Evolutionary conservation across 2,329 filamentous ascomycete genomes (phyloP).

Genomic region (Verticillium nubilum): DNA sequence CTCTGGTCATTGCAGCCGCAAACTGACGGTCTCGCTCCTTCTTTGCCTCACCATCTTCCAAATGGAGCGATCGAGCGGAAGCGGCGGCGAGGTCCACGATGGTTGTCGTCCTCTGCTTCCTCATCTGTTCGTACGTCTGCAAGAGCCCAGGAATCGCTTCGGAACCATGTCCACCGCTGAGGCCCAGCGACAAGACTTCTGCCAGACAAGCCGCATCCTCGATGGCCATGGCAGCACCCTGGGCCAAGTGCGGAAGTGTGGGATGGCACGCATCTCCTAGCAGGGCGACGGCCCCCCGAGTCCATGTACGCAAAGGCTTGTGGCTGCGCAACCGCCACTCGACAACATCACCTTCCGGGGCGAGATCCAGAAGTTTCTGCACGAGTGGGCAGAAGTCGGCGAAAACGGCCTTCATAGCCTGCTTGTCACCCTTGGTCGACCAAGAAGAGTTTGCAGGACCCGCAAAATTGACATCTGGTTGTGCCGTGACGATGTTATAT

Average conservation of each 20-base stretch:
- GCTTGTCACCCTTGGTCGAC: constrained; percentile 56
- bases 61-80: constrained; percentile 48
- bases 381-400: constrained; percentile 56
- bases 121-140: neutral
- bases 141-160: neutral
- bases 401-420: constrained; percentile 55
- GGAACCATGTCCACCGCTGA: too few relatives aligned
- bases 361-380: constrained; percentile 53
- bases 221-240: constrained; percentile 63
- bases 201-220: constrained; percentile 49
- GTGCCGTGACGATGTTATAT: constrained; percentile 61
- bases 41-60: constrained; percentile 52
- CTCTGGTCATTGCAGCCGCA: constrained; percentile 42
- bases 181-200: neutral
- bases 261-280: constrained; percentile 63
- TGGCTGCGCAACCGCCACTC: constrained; percentile 63
- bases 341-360: constrained; percentile 58
- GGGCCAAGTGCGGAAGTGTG: constrained; percentile 61
- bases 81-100: constrained; percentile 50
- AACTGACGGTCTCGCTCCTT: constrained; percentile 55
- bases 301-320: constrained; percentile 57
- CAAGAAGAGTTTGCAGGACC: constrained; percentile 45
- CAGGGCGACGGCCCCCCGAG: constrained; percentile 46
- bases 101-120: neutral
- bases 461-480: constrained; percentile 56